phyloP scores from a whole-genome alignment of 176 grass and related monocot genomes.

The Thinopyrum elongatum region DNA sequence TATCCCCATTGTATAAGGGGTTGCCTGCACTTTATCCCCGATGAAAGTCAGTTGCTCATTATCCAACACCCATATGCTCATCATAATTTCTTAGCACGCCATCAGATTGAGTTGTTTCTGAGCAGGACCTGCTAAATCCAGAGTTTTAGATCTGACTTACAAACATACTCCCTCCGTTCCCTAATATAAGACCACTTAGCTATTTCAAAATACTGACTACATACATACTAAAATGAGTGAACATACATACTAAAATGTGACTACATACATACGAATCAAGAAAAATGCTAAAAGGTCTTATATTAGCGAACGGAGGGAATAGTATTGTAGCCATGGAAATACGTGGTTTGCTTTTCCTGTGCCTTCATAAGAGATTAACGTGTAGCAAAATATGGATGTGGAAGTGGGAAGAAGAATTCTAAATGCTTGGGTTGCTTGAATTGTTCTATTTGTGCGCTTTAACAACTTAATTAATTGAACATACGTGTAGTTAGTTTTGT shows the following conservation, averaged over 20 bases:
- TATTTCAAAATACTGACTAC: too few relatives aligned
- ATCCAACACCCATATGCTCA: constrained; percentile 5
- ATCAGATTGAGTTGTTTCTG: constrained; percentile 14
- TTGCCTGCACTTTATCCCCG: too few relatives aligned
- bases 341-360: background rate
- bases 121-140: background rate
- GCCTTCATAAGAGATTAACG: background rate
- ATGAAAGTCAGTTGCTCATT: too few relatives aligned
- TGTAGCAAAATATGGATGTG: background rate
- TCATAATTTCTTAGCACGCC: background rate
- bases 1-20: too few relatives aligned
- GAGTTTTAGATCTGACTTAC: background rate
- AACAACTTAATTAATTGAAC: background rate
- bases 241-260: too few relatives aligned
- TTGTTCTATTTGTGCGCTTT: background rate
- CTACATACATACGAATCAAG: too few relatives aligned
- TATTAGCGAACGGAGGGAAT: background rate
- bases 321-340: background rate
- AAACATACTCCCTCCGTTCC: background rate
- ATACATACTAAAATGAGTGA: too few relatives aligned
- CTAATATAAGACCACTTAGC: too few relatives aligned
- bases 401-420: background rate
- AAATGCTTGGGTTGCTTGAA: background rate
- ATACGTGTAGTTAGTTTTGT: background rate
- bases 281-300: too few relatives aligned